Percentiles rank a stretch among this genome's conserved stretches.
Evolutionary conservation across 1,284 basidiomycete genomes (phyloP).

Genomic region (Microstroma glucosiphilum): DNA sequence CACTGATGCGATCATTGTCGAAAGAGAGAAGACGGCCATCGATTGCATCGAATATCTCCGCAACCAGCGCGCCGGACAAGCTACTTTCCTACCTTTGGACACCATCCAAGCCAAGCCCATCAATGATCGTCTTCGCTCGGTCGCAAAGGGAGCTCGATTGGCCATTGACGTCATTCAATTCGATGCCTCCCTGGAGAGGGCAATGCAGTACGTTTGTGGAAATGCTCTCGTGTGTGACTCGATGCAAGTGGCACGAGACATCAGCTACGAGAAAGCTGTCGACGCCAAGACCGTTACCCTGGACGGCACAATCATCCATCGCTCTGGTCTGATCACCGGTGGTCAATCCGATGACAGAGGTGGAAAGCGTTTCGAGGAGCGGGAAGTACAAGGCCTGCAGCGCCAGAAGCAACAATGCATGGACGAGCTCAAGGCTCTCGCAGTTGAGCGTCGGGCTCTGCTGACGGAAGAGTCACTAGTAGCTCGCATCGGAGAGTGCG

Average conservation of each 20-base stretch:
- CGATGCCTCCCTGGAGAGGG: constrained; percentile 60
- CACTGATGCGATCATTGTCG: constrained; percentile 90
- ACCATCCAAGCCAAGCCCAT: constrained; percentile 88
- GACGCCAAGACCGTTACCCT: constrained; percentile 97
- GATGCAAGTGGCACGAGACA: constrained; percentile 80
- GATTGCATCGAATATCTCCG: constrained; percentile 97
- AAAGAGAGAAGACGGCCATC: constrained; percentile 91
- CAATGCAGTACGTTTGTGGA: constrained; percentile 92
- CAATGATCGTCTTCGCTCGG: constrained; percentile 87
- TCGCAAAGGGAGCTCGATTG: constrained; percentile 81
- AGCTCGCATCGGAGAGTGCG: constrained; percentile 69
- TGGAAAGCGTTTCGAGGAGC: constrained; percentile 68
- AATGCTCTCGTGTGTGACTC: constrained; percentile 91
- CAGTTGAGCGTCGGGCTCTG: constrained; percentile 70
- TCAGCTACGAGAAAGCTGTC: constrained; percentile 87
- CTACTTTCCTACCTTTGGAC: constrained; percentile 94
- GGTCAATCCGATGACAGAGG: constrained; percentile 61
- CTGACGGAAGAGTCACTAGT: constrained; percentile 75
- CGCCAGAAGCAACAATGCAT: constrained; percentile 62
- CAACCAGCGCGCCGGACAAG: constrained; percentile 85
- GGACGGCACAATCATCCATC: constrained; percentile 94
- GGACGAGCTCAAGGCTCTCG: constrained; percentile 72
- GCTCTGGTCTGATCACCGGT: constrained; percentile 94
- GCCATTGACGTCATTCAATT: constrained; percentile 75
- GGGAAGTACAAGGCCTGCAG: constrained; percentile 75